Base-by-base conservation (phyloP, 176 grass and related monocot genomes). In the Dactylis glomerata region DNA sequence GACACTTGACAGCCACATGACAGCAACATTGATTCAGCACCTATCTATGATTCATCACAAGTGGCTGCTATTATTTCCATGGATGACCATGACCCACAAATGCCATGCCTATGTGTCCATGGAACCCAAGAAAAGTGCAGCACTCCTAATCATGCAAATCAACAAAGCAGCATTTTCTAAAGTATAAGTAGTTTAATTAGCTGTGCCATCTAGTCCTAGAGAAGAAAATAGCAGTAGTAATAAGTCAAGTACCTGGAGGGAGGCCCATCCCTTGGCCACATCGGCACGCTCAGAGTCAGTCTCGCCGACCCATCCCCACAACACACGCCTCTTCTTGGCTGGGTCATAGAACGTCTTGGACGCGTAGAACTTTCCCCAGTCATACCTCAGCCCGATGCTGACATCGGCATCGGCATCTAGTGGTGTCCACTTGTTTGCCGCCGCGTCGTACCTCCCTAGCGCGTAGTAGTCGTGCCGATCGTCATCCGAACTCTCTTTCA, bases 331-430 rank as follows among this genome's bases (percentile, higher is more conserved):
- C 54, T 78, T 82, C 81, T 89, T 96, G 19, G 75, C 59, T 2
- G 83, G 91, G 30, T 98, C 96, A 16, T 90, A 98, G 87, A 98
- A 98, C 1, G 96, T 92, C 91, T 98, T 98, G 51, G 96, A 91
- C 1, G 93, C 96, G 52, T 99, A 96, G 82, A 99, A 94, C 73
- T 90, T 92, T 1, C 96, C 97, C 96, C 96, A 98, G 73, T 98
- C 96, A 24, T 98, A 98, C 38, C 96, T 79, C 38, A 98, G 73
- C 8, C 96, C 96, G 16, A 83, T 79, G 64, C 96, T 93, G 5
- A 98, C 91, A 82, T 98, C 96, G 0, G 37, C 63, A 0, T 63
- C 75, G 6, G 71, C 3, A 68, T 96, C 90, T 1, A 91, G n/a
- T 2, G 96, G 93, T 57, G 47, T 45, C 93, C 93, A 99, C 3